A percentile compares a stretch with the other conserved stretches of the same genome.
Conservation (phyloP, 345 rosid species). For the Schrenkiella parvula region DNA sequence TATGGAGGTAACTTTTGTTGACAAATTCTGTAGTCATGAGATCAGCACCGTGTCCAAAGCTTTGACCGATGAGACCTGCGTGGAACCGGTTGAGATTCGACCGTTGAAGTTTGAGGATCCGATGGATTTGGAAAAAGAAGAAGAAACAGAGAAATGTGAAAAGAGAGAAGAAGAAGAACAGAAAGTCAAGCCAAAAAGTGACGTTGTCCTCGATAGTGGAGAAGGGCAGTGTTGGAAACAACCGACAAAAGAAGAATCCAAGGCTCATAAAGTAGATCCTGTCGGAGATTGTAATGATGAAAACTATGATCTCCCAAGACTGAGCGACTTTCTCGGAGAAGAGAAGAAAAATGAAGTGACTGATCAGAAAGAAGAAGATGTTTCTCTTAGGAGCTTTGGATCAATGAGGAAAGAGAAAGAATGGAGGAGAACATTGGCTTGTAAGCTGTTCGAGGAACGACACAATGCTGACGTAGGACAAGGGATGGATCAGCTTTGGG, state of each 20-base stretch:
- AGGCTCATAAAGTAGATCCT: constrained; percentile 31
- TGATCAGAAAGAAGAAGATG: constrained; percentile 11
- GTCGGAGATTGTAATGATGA: constrained; percentile 26
- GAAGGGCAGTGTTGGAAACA: constrained; percentile 30
- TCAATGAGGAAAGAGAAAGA: constrained; percentile 89
- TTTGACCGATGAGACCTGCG: neutral
- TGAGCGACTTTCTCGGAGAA: constrained; percentile 20
- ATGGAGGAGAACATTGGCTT: constrained; percentile 93
- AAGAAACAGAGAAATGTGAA: constrained; percentile 41
- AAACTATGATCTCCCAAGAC: constrained; percentile 28
- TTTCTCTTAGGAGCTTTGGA: constrained; percentile 50
- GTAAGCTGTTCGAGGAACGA: constrained; percentile 92
- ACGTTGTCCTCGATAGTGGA: constrained; percentile 41
- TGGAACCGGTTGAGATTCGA: constrained; percentile 21
- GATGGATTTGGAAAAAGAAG: constrained; percentile 9
- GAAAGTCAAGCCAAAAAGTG: constrained; percentile 44
- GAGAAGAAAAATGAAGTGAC: constrained; percentile 16
- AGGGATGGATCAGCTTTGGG: constrained; percentile 96
- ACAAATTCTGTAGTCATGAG: constrained; percentile 37
- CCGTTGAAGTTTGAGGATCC: constrained; percentile 20
- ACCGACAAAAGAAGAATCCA: constrained; percentile 47
- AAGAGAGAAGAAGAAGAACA: constrained; percentile 42
- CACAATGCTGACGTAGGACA: constrained; percentile 46
- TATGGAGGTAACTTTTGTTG: constrained; percentile 29
- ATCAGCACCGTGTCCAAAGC: constrained; percentile 10